Conservation (phyloP, 176 grass and related monocot genomes). For the Areca catechu region DNA sequence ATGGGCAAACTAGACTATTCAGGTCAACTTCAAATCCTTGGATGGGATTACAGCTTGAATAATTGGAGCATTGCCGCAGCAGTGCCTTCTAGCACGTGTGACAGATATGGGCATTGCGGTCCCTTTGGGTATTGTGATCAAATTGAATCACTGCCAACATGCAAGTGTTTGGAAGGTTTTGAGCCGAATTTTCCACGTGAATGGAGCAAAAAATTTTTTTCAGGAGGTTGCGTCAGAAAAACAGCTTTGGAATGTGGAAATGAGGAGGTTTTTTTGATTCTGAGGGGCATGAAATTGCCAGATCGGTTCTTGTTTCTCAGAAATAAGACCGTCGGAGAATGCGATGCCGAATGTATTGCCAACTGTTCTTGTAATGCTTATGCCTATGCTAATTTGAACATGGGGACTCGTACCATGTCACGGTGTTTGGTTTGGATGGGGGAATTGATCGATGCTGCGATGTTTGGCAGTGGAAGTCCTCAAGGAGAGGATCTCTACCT, state of each 20-base stretch:
- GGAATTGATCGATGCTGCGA: conserved; percentile 32
- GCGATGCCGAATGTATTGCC: too few species aligned
- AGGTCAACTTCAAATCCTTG: not conserved
- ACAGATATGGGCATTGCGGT: conserved; percentile 23
- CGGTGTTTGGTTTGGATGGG: conserved; percentile 39
- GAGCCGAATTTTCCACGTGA: conserved; percentile 6
- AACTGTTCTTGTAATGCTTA: too few species aligned
- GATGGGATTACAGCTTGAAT: conserved; percentile 5
- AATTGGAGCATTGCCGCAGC: too few species aligned
- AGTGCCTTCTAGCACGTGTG: too few species aligned
- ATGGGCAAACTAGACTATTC: conserved; percentile 22
- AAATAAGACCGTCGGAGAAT: not conserved
- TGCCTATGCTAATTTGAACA: too few species aligned
- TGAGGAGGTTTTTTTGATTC: conserved; percentile 4
- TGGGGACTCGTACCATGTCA: too few species aligned
- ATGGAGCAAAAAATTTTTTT: conserved; percentile 2
- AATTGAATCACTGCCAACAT: conserved; percentile 10
- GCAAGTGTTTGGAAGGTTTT: conserved; percentile 53
- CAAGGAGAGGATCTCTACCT: too few species aligned
- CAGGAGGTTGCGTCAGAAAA: conserved; percentile 25
- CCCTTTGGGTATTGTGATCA: conserved; percentile 35
- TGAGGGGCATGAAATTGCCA: conserved; percentile 17
- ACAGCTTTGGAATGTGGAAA: conserved; percentile 1
- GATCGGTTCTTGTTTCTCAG: conserved; percentile 21
- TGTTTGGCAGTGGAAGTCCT: too few species aligned